A percentile compares a stretch with the other conserved stretches of the same genome.
phyloP scores from a whole-genome alignment of 129 eudicot genomes.

The Lonicera japonica region DNA sequence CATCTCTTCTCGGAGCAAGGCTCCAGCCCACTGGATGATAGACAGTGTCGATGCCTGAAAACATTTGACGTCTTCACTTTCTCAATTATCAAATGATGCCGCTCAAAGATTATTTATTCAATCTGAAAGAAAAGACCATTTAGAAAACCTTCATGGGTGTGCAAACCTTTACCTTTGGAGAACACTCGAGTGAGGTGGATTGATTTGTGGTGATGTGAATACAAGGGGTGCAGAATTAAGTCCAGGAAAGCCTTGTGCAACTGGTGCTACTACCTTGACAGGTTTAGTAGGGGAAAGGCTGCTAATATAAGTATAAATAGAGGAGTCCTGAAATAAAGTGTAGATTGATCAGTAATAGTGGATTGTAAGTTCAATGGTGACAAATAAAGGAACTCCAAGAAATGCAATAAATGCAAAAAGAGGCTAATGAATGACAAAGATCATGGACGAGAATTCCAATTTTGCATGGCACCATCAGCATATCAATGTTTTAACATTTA shows the following conservation, averaged over 20 bases:
- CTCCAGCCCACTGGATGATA: conserved; percentile 7
- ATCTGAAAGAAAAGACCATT: not conserved
- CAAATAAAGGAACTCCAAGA: not conserved
- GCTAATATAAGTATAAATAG: conserved; percentile 38
- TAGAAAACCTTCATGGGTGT: too few species aligned
- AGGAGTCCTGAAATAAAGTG: conserved; percentile 44
- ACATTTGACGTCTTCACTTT: too few species aligned
- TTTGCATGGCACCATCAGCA: not conserved
- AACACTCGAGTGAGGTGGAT: conserved; percentile 23
- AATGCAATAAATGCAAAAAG: not conserved
- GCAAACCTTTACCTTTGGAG: conserved; percentile 41
- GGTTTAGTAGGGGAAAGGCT: conserved; percentile 65
- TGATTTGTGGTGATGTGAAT: conserved; percentile 46
- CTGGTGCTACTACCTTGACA: conserved; percentile 35
- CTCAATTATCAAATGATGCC: too few species aligned
- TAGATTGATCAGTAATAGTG: conserved; percentile 3
- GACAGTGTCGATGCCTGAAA: conserved; percentile 37
- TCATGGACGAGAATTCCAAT: not conserved
- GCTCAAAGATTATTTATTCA: not conserved
- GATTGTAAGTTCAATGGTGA: not conserved
- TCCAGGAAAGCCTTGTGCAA: conserved; percentile 43
- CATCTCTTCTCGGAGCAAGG: conserved; percentile 14
- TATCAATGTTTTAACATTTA: too few species aligned
- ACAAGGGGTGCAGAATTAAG: conserved; percentile 50
- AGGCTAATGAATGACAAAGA: not conserved